Base-by-base conservation (phyloP, 2,329 filamentous ascomycete species). In the Colletotrichum tofieldiae region DNA sequence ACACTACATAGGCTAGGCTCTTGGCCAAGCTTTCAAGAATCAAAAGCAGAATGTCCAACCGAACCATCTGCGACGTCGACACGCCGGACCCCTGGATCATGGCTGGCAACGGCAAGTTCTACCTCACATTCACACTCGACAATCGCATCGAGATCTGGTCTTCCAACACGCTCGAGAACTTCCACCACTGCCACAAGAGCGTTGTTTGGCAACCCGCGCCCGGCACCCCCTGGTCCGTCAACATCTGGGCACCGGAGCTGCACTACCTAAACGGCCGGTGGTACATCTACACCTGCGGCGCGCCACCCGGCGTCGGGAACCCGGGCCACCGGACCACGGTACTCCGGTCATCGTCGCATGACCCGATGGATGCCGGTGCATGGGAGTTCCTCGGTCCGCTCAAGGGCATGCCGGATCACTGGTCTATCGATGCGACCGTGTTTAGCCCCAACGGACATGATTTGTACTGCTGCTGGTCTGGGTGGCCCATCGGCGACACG, bases 381-480 rank as follows among this genome's bases (percentile, higher is more conserved):
- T 90, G 86, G 83, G 86, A 88, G 45, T 76, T 78, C 0, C 90
- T 84, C 77, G 82, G 81, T 3, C 89, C 89, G 72, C 82, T 81
- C n/a, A 84, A 82, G 12, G 82, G 86, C 69, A 80, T 89, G 52
- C 85, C 81, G 12, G 80, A 76, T 29, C 83, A 84, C 62, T 90
- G 87, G 86, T 82, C 83, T 8, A 89, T 91, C 65, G 89, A 91
- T 76, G 88, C 84, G 12, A 86, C 87, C 0, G 81, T 90, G 65
- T 80, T 90, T 0, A 84, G 85, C 20, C 85, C 88, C 75, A 80
- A 81, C 58, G 79, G 80, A n/a, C 81, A 77, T 60, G 81, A 80
- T 16, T 82, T 89, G 60, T 89, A 84, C 79, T 90, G 86, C 1
- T 89, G 87, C 76, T 85, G 87, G 79, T 82, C 84, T n/a, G 82